These are phyloP conservation scores for Emergomyces africanus DNA, from an alignment of 2,329 filamentous ascomycete species.

Conservation along the genomic window DNA sequence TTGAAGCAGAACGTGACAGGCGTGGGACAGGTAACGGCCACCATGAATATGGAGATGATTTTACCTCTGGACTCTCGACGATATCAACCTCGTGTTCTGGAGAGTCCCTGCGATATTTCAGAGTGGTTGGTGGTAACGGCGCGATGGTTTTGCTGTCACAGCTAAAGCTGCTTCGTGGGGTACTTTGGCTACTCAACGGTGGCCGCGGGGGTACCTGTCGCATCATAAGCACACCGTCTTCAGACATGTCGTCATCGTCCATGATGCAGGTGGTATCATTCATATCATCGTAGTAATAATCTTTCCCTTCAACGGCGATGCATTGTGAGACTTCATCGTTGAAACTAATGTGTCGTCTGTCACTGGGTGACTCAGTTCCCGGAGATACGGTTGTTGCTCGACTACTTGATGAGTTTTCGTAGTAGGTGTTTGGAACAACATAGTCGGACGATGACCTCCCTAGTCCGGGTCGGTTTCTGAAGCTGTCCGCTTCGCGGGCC, in stretches of 20 bases:
- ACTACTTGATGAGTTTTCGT: slow-evolving; percentile 42
- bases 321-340: slow-evolving; percentile 93
- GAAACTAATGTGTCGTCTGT: slow-evolving; percentile 82
- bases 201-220: slow-evolving; percentile 45
- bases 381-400: slow-evolving; percentile 59
- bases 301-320: slow-evolving; percentile 77
- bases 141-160: slow-evolving; percentile 74
- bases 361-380: slow-evolving; percentile 50
- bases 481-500: slow-evolving; percentile 55
- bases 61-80: neutral
- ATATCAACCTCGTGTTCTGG: slow-evolving; percentile 6
- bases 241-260: slow-evolving; percentile 47
- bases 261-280: slow-evolving; percentile 12
- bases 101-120: slow-evolving; percentile 49
- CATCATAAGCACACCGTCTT: slow-evolving; percentile 74
- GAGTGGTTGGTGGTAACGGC: slow-evolving; percentile 72
- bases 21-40: slow-evolving; percentile 1
- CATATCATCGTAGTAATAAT: slow-evolving; percentile 22
- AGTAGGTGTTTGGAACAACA: slow-evolving; percentile 46
- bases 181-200: slow-evolving; percentile 40
- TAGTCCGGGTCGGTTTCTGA: slow-evolving; percentile 42
- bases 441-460: slow-evolving; percentile 57
- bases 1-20: slow-evolving; percentile 4
- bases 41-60: neutral
- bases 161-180: slow-evolving; percentile 42